These are phyloP conservation scores for Hordeum vulgare DNA, from an alignment of 176 grass and related monocot genomes.

Conservation along the genomic window DNA sequence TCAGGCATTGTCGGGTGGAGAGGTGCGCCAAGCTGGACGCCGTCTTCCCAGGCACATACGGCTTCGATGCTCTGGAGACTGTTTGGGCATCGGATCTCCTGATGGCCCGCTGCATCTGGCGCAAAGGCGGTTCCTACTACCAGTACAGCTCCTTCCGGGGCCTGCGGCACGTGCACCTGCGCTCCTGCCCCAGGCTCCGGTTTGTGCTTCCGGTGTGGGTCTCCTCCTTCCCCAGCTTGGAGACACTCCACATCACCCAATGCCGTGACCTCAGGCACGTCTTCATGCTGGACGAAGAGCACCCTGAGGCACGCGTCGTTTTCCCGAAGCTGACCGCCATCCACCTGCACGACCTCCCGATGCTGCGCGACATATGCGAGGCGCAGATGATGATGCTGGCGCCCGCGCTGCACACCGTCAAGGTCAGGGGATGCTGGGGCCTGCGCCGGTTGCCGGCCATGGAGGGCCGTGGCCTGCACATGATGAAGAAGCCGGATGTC, in stretches of 20 bases:
- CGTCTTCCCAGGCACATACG: background rate
- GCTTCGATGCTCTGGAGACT: background rate
- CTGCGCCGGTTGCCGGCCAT: too few species aligned
- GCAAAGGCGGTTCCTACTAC: background rate
- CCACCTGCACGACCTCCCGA: background rate
- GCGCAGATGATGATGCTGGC: background rate
- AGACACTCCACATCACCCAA: constrained; percentile 8
- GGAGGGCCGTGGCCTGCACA: too few species aligned
- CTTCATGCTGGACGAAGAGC: background rate
- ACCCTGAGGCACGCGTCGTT: background rate
- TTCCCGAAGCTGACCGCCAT: background rate
- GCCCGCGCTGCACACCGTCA: background rate
- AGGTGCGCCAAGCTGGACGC: background rate
- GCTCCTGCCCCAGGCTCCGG: constrained; percentile 5
- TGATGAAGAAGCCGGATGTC: too few species aligned
- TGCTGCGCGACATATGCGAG: background rate
- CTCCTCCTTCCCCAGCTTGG: background rate
- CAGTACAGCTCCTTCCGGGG: rapidly evolving
- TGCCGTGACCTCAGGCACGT: background rate
- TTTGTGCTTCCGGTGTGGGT: background rate
- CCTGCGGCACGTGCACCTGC: background rate
- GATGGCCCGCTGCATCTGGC: background rate
- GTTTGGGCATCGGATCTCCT: background rate
- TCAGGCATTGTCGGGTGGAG: background rate
- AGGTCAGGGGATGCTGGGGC: background rate